Base-by-base conservation (phyloP, 2,329 filamentous ascomycete genomes). In the Sphaerulina populicola region DNA sequence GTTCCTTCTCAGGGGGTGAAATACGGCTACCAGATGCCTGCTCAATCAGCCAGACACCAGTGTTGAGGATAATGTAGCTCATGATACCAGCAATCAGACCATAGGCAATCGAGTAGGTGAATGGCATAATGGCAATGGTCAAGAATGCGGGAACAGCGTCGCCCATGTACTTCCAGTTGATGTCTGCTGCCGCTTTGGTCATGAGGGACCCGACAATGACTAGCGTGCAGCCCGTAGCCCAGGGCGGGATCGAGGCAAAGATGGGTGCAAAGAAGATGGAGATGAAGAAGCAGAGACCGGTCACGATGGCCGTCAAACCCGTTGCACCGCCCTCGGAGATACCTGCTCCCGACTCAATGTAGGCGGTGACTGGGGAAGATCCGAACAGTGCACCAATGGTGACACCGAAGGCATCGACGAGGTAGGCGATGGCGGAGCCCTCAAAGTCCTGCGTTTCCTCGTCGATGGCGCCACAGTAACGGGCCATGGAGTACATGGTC, bases 231-330 rank as follows among this genome's bases (percentile, higher is more conserved):
- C 88, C 88, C 0, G 88, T 94, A 2, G 88, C 88, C 86, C 87
- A 94, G 0, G 88, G 83, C 4, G 88, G 88, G 52, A 94, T 93
- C 0, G 86, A 90, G 8, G 88, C 88, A 64, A 94, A 94, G 51
- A 94, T 91, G 0, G 88, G 88, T 0, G 88, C 88, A 66, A 94
- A 94, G 75, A 94, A 94, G 55, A 94, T 79, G 51, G 86, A 81
- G 65, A 94, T 80, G 72, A 94, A 85, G 74, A 94, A 94, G 71
- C 85, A 89, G 44, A 94, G 51, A 4, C 88, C 88, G 0, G 86
- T 83, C 12, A 80, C 74, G 68, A 91, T 86, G 42, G 87, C 82
- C 0, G 88, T 93, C n/a, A 94, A 71, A 12, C 88, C 88, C 0
- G 88, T 94, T 64, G 83, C 83, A 40, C 88, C 88, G 46, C 88